phyloP scores from a whole-genome alignment of 1,284 basidiomycete genomes.

The Rhodotorula sp. region DNA sequence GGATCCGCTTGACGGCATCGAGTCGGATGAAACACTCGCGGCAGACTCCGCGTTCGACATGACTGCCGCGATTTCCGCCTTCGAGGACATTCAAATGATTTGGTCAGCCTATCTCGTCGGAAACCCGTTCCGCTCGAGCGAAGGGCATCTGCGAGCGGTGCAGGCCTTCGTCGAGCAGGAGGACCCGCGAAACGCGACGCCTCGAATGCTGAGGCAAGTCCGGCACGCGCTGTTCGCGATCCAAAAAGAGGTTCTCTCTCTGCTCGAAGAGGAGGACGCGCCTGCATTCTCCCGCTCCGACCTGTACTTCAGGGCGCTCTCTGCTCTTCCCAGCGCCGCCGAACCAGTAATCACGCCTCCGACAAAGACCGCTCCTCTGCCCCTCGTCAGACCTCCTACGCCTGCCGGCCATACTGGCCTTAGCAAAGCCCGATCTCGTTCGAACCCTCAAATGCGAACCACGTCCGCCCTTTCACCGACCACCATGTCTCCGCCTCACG shows the following conservation, averaged over 20 bases:
- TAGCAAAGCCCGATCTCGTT: conserved; percentile 3
- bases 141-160: conserved; percentile 66
- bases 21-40: background rate
- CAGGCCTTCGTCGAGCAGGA: conserved; percentile 60
- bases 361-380: background rate
- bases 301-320: conserved; percentile 81
- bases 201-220: conserved; percentile 60
- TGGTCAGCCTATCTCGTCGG: conserved; percentile 76
- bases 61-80: conserved; percentile 36
- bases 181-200: conserved; percentile 46
- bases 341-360: background rate
- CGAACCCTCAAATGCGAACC: conserved; percentile 9
- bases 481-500: background rate
- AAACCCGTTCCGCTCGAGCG: conserved; percentile 60
- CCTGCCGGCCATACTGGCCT: conserved; percentile 28
- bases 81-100: conserved; percentile 83
- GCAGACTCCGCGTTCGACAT: background rate
- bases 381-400: conserved; percentile 20
- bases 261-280: conserved; percentile 84
- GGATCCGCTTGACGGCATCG: conserved; percentile 75
- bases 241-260: conserved; percentile 77
- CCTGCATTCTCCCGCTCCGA: conserved; percentile 80
- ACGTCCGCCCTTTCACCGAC: conserved; percentile 10
- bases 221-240: conserved; percentile 74
- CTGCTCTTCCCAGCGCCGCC: conserved; percentile 56